Conservation (phyloP, 176 grass and related monocot genomes). For the Metroxylon sagu region DNA sequence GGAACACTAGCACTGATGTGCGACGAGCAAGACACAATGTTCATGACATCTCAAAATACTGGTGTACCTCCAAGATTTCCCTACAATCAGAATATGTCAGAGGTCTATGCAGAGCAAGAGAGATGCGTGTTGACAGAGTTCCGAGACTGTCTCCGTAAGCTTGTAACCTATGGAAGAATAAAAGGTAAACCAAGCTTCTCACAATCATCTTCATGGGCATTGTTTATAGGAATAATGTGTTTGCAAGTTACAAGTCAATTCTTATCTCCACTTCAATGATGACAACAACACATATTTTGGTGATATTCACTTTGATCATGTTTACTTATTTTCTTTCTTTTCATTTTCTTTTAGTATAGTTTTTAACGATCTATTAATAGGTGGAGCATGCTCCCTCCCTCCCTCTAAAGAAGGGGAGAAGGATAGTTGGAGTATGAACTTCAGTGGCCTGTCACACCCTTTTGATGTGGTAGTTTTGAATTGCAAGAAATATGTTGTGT, state of each 20-base stretch:
- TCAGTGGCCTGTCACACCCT: too few relatives aligned
- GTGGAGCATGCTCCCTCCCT: too few relatives aligned
- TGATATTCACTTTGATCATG: too few relatives aligned
- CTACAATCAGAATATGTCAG: constrained; percentile 38
- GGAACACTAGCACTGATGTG: constrained; percentile 82
- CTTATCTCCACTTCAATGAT: too few relatives aligned
- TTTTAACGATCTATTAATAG: too few relatives aligned
- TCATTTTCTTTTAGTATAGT: too few relatives aligned
- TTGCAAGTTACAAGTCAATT: not conserved
- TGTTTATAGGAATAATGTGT: not conserved
- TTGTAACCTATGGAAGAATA: constrained; percentile 56
- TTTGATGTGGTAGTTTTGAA: too few relatives aligned
- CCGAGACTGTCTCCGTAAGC: constrained; percentile 60
- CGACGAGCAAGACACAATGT: constrained; percentile 67
- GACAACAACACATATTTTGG: too few relatives aligned
- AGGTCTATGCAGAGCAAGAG: constrained; percentile 77
- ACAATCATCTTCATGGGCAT: constrained; percentile 4
- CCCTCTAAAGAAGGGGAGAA: too few relatives aligned
- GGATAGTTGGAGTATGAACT: too few relatives aligned
- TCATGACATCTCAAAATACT: constrained; percentile 37
- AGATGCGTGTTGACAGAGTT: constrained; percentile 68
- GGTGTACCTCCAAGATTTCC: constrained; percentile 18
- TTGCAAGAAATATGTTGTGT: not conserved
- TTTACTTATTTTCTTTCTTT: too few relatives aligned
- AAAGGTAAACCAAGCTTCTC: constrained; percentile 58